Conservation (phyloP, 208 protist species). For the Acanthamoeba sp. region DNA sequence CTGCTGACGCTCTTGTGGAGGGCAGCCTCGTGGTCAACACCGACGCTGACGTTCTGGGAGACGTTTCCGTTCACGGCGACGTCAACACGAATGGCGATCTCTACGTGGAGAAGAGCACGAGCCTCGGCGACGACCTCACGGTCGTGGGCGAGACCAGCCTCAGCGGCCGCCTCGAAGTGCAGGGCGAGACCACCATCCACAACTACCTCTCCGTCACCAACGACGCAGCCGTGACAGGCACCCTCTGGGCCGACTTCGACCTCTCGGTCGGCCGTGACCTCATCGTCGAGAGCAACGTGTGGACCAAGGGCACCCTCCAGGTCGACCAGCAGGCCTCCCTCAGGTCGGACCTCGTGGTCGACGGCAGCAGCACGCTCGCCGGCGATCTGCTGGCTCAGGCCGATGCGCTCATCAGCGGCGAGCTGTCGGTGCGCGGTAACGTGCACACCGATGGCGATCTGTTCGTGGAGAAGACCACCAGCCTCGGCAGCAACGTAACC, state of each 20-base stretch:
- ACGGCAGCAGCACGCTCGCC: too few relatives aligned
- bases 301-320: neutral
- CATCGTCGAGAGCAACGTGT: neutral
- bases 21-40: neutral
- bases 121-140: neutral
- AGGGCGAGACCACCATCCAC: neutral
- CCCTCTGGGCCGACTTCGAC: neutral
- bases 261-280: neutral
- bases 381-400: neutral
- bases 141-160: slow-evolving; percentile 4
- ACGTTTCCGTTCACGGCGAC: neutral
- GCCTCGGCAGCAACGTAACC: neutral
- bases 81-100: slow-evolving; percentile 5
- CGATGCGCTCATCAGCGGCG: neutral
- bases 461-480: neutral
- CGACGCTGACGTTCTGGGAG: neutral
- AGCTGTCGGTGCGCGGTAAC: neutral
- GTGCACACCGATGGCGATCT: neutral
- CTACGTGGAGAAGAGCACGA: slow-evolving; percentile 14
- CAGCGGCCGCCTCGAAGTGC: neutral
- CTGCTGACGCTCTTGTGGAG: neutral
- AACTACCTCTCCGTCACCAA: neutral
- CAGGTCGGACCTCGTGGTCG: neutral
- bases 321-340: neutral
- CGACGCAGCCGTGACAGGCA: neutral